phyloP scores from a whole-genome alignment of 352 stramenopile species.

The Plasmopara muralis region DNA sequence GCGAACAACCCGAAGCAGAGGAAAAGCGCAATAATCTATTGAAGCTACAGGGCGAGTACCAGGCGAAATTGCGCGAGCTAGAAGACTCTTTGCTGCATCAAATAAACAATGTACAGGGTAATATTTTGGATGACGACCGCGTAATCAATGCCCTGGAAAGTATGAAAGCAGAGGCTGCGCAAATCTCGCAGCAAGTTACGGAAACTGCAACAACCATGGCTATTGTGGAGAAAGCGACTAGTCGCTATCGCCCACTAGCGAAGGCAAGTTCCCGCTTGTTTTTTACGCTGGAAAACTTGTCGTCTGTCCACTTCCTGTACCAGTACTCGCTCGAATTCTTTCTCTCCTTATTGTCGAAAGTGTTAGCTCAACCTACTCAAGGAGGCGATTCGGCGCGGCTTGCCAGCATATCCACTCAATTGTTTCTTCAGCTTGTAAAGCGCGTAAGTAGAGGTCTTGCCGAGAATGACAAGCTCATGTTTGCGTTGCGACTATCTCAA shows the following conservation, averaged over 20 bases:
- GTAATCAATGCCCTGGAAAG: constrained; percentile 98
- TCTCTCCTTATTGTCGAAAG: constrained; percentile 91
- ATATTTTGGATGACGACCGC: constrained; percentile 98
- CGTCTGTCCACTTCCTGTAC: constrained; percentile 97
- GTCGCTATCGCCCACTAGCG: constrained; percentile 94
- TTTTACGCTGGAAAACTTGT: constrained; percentile 91
- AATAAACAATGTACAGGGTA: constrained; percentile 98
- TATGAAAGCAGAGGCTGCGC: constrained; percentile 96
- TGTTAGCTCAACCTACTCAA: constrained; percentile 60
- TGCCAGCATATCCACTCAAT: constrained; percentile 50
- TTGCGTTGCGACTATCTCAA: constrained; percentile 93
- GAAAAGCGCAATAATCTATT: constrained; percentile 93
- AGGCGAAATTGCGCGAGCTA: constrained; percentile 93
- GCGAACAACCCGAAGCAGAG: constrained; percentile 97
- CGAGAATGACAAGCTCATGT: constrained; percentile 98
- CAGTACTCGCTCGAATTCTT: constrained; percentile 98
- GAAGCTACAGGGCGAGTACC: constrained; percentile 98
- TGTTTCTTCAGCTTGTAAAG: constrained; percentile 91
- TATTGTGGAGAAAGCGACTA: constrained; percentile 86
- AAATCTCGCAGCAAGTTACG: constrained; percentile 91
- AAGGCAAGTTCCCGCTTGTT: constrained; percentile 83
- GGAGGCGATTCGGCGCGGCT: constrained; percentile 37
- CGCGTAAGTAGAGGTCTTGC: constrained; percentile 92
- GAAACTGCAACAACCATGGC: constrained; percentile 80
- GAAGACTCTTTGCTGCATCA: constrained; percentile 98